Evolutionary conservation across 2,329 filamentous ascomycete genomes (phyloP).

Genomic region (Epichloe gansuensis): DNA sequence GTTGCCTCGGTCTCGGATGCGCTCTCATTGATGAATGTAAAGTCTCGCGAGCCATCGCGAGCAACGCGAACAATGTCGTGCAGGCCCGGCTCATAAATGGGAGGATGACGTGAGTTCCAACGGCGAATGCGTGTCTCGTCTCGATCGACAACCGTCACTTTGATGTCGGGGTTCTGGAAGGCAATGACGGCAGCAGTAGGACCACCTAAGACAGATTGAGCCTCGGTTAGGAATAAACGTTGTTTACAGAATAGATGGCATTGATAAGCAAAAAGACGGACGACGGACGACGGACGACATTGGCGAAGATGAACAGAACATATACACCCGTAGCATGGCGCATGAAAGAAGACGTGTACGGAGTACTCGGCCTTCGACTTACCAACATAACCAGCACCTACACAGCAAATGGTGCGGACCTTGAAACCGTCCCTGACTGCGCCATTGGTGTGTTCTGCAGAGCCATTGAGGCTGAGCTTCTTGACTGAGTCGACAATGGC

Average conservation of each 20-base stretch:
- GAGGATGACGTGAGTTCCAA: constrained; percentile 63
- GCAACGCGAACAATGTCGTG: constrained; percentile 53
- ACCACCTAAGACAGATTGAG: constrained; percentile 37
- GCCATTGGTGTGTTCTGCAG: constrained; percentile 18
- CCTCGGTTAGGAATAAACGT: background rate
- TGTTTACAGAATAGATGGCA: no score
- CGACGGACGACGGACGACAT: no score
- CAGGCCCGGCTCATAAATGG: constrained; percentile 65
- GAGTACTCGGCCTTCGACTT: constrained; percentile 20
- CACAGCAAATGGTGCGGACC: constrained; percentile 55
- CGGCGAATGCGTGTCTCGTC: constrained; percentile 52
- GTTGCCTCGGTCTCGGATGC: constrained; percentile 18
- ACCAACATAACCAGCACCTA: constrained; percentile 69
- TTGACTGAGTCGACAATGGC: constrained; percentile 18
- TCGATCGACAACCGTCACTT: constrained; percentile 63
- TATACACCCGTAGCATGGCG: no score
- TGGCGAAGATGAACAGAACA: no score
- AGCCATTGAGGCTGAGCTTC: constrained; percentile 22
- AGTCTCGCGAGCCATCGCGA: constrained; percentile 43
- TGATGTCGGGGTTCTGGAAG: constrained; percentile 57
- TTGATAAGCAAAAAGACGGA: no score
- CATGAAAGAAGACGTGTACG: no score
- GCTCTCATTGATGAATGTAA: constrained; percentile 27
- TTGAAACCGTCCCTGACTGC: constrained; percentile 16
- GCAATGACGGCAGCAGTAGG: constrained; percentile 67